phyloP scores from a whole-genome alignment of 768 basidiomycete species.

The Tulasnella sp. region DNA sequence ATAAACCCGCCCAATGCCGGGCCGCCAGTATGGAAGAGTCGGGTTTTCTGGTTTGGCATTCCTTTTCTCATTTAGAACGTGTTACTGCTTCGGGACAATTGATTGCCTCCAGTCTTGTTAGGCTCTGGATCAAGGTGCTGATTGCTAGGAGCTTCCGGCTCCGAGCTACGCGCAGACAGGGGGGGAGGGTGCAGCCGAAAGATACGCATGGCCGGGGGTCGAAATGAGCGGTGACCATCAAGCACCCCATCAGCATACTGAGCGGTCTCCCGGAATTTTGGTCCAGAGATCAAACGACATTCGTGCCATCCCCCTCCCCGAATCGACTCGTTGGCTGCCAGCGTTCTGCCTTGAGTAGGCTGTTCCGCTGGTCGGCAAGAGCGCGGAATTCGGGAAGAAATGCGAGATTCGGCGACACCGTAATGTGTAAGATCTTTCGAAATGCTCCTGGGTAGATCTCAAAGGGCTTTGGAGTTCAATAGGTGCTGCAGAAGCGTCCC shows the following conservation, averaged over 20 bases:
- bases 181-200: background rate
- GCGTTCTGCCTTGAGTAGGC: background rate
- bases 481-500: background rate
- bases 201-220: no score
- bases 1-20: background rate
- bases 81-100: background rate
- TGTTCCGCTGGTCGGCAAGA: background rate
- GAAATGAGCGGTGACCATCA: background rate
- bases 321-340: no score
- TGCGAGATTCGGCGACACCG: no score
- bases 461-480: background rate
- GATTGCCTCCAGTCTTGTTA: background rate
- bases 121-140: background rate
- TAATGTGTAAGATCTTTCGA: no score
- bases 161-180: background rate
- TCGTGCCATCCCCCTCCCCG: no score
- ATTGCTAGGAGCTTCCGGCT: background rate
- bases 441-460: no score
- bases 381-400: no score
- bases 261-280: background rate
- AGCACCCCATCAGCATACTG: background rate
- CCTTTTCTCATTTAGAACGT: background rate
- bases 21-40: background rate
- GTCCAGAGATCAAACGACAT: no score
- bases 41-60: background rate